Evolutionary conservation across 139 green algal genomes (phyloP), one percentile per base, ranked within the genome.

Genomic region (Nannochloris sp.): DNA sequence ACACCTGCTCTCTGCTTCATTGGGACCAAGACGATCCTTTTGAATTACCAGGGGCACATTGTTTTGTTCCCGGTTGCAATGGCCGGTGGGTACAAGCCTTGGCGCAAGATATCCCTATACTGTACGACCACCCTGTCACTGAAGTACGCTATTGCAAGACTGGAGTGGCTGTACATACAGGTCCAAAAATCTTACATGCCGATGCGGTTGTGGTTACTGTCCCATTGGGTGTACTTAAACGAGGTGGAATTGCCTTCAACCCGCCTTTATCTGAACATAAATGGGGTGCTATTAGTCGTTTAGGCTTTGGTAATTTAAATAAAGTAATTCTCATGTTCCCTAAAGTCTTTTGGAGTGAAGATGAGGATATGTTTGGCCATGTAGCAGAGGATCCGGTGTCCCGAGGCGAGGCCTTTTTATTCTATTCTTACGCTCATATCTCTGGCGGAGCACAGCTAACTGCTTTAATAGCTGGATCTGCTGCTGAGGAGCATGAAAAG

Each of bases 1-100:
- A 71, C 15, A 60, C 61, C 32, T 71, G 93, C 33, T 90, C 77
- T 12, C 74, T 97, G 62, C 36, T 60, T 57, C 76, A 85, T 39
- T 98, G 92, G 93, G 92, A 97, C 67, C 85, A 96, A 68, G 92
- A 97, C 68, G 91, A 97, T 72, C 75, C 84, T 7, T 80, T 92
- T 67, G 90, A 95, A 69, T 45, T 86, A 51, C 39, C 67, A 39
- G 86, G 84, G 37, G 59, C 67, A 7, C 81, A 85, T 66, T 67
- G 44, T 63, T 85, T 82, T 34, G 48, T 83, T 30, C 75, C 81
- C 54, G 92, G 92, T 14, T 84, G 93, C 58, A 98, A 98, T 65
- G 39, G 82, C 25, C 74, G 79, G 10, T 77, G 97, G 57, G 77
- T 98, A 35, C 56, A 78, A 19, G 83, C 65, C 4, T 70, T 98